These are phyloP conservation scores for Amphichorda felina DNA, from an alignment of 2,329 filamentous ascomycete genomes.

Conservation along the genomic window DNA sequence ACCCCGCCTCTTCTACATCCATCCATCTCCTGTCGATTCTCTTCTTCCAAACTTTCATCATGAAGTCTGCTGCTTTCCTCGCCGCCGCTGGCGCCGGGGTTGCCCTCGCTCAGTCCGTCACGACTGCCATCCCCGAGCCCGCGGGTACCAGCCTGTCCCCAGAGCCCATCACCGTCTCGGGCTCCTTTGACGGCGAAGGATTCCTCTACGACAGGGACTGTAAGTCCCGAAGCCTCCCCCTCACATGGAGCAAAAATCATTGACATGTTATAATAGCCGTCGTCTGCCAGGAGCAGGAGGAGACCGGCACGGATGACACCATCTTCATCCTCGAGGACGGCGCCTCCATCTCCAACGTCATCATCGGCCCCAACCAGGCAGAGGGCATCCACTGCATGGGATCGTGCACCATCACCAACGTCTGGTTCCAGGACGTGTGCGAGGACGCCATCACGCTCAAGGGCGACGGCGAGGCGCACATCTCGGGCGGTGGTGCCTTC, in stretches of 20 bases:
- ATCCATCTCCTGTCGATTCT: not conserved
- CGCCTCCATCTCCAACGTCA: constrained; percentile 37
- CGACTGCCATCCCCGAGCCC: not conserved
- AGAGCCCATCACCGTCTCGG: constrained; percentile 1
- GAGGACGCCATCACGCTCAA: constrained; percentile 32
- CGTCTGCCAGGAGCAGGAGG: constrained; percentile 13
- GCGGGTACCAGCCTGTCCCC: constrained; percentile 2
- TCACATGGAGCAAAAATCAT: no score
- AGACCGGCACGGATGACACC: constrained; percentile 17
- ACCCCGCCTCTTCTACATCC: not conserved
- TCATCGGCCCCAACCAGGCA: constrained; percentile 37
- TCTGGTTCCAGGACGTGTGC: constrained; percentile 32
- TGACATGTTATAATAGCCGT: not conserved
- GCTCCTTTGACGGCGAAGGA: constrained; percentile 1
- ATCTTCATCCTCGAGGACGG: constrained; percentile 40
- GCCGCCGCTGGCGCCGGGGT: constrained; percentile 1
- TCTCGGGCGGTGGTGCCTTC: constrained; percentile 30
- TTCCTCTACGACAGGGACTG: constrained; percentile 4
- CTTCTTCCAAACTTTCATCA: not conserved
- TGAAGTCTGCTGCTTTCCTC: constrained; percentile 2
- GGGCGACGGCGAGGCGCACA: constrained; percentile 6
- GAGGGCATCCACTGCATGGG: constrained; percentile 40
- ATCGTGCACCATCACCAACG: constrained; percentile 27
- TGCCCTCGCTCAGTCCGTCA: constrained; percentile 1
- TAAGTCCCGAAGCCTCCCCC: not conserved